Base-by-base conservation (phyloP, 2,329 filamentous ascomycete genomes). In the Pyrenophora teres region DNA sequence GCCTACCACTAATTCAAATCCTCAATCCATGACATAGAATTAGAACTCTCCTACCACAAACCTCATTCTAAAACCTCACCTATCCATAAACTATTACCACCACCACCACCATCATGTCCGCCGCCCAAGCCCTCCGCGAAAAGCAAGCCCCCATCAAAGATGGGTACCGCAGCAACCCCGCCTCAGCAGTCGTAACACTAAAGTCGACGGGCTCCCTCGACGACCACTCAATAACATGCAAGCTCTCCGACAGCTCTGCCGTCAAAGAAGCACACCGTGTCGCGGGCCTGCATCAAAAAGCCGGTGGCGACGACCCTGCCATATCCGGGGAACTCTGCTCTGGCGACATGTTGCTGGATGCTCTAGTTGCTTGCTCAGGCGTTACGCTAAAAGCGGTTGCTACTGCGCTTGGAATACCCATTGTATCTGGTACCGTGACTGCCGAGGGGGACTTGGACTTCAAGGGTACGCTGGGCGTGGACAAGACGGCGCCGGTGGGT, bases 311-410 rank as follows among this genome's bases (percentile, higher is more conserved):
- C 10, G 68, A 73, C 31, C 71, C 74, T 8, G 52, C 63, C 2
- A 73, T 81, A 42, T 77, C 74, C 1, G 78, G 78, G 48, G 77
- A 80, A 56, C 70, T 80, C 2, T 81, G 78, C 69, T 76, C 73
- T 0, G 78, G 78, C 10, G 78, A 80, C 57, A 78, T 80, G 77
- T 69, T 81, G 10, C 73, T 80, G 10, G 78, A 80, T 50, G 77
- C 77, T 0, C 70, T 80, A 2, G 78, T 81, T 4, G 78, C 78
- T 3, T 80, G 78, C 62, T 76, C 78, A 1, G 78, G 78, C 19
- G 78, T 80, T 3, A 80, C 78, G n/a, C 68, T 81, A 21, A 79
- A 79, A 56, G 78, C 78, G 8, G 78, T 81, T 1, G 76, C 78
- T 4, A 80, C 78, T 0, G 78, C 77, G 2, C 65, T 81, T 42